Evolutionary conservation across 2,329 filamentous ascomycete species (phyloP).

Genomic region (Drechslerella coelobrocha): DNA sequence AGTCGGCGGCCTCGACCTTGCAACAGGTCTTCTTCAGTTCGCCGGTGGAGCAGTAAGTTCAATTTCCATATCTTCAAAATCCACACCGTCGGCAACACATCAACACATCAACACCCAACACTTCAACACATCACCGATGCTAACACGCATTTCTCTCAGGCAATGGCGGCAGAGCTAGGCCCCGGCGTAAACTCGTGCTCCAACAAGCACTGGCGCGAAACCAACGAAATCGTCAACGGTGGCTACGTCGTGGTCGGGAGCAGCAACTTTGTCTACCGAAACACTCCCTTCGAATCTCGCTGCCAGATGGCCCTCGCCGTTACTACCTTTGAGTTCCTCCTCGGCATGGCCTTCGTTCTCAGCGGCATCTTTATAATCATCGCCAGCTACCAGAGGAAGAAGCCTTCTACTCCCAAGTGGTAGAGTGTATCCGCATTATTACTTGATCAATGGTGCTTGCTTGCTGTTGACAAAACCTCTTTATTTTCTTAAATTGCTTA

Average conservation of each 20-base stretch:
- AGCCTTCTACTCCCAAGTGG: conserved; percentile 26
- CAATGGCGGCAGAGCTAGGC: conserved; percentile 37
- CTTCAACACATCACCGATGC: background rate
- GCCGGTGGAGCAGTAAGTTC: conserved; percentile 43
- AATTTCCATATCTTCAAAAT: background rate
- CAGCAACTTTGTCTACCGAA: conserved; percentile 30
- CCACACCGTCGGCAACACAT: background rate
- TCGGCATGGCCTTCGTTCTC: conserved; percentile 31
- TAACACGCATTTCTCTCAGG: conserved; percentile 9
- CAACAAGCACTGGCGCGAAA: conserved; percentile 40
- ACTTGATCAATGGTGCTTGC: background rate
- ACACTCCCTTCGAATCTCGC: conserved; percentile 38
- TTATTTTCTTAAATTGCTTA: no score
- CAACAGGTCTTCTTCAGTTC: conserved; percentile 29
- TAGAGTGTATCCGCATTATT: conserved; percentile 1
- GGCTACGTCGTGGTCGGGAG: conserved; percentile 36
- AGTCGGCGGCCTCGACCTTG: conserved; percentile 26
- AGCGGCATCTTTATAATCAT: conserved; percentile 27
- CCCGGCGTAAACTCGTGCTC: conserved; percentile 44
- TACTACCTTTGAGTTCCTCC: conserved; percentile 38
- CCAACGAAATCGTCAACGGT: conserved; percentile 32
- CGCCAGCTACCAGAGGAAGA: conserved; percentile 23
- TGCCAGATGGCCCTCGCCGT: conserved; percentile 45
- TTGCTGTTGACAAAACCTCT: background rate
- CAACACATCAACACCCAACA: conserved; percentile 25